Evolutionary conservation across 208 protist species (phyloP).

Genomic region (Hexamita inflata): DNA sequence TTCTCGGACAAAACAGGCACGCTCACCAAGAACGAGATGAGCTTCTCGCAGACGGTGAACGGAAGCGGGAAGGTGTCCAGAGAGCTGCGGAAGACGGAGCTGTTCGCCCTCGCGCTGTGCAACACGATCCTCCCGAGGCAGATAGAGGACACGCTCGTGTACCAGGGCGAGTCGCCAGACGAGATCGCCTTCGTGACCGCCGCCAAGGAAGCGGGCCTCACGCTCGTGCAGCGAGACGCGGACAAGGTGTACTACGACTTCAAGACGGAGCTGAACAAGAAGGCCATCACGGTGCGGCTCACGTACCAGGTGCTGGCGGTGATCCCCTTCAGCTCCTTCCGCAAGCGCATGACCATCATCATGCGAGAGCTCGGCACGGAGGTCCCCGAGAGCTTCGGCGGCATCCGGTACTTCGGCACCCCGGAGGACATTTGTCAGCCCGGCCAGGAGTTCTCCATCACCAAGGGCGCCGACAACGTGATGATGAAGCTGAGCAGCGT

Average conservation of each 20-base stretch:
- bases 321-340: conserved; percentile 10
- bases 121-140: no score
- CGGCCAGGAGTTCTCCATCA: background rate
- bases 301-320: no score
- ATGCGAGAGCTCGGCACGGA: no score
- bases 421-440: background rate
- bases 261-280: no score
- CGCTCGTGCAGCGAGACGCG: background rate
- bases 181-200: conserved; percentile 80
- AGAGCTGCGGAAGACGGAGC: background rate
- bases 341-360: conserved; percentile 12
- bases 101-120: no score
- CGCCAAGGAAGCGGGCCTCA: conserved; percentile 59
- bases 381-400: no score
- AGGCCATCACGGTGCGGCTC: no score
- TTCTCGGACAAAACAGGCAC: conserved; percentile 94
- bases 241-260: background rate
- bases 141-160: no score
- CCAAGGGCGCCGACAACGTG: conserved; percentile 9
- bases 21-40: conserved; percentile 83
- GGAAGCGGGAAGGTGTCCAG: background rate
- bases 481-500: background rate
- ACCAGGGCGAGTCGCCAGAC: conserved; percentile 67
- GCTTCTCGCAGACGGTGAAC: conserved; percentile 42
- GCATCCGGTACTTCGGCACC: conserved; percentile 11